Percentiles rank a stretch among this genome's conserved stretches.
phyloP scores from a whole-genome alignment of 1,284 basidiomycete genomes.

The Leccinum colubrinum region DNA sequence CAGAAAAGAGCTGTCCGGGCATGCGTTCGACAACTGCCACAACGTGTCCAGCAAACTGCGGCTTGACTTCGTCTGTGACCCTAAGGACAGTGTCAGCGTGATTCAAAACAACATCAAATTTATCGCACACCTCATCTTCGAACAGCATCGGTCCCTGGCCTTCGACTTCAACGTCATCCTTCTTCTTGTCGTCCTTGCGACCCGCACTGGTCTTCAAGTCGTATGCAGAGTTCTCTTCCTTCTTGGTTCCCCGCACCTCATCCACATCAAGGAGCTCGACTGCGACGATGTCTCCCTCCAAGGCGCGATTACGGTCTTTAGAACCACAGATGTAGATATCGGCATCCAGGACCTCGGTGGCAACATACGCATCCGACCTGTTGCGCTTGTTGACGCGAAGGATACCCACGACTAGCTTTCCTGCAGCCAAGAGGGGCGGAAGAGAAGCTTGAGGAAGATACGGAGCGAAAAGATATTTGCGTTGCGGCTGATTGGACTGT shows the following conservation, averaged over 20 bases:
- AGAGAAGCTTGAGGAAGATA: conserved; percentile 98
- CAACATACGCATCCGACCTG: conserved; percentile 97
- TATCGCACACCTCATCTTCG: conserved; percentile 89
- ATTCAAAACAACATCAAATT: background rate
- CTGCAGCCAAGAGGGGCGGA: conserved; percentile 95
- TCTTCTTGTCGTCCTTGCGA: conserved; percentile 98
- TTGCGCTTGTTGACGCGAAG: conserved; percentile 99
- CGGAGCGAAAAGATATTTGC: conserved; percentile 98
- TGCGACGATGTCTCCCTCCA: conserved; percentile 98
- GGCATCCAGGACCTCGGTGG: conserved; percentile 97
- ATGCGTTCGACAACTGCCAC: conserved; percentile 98
- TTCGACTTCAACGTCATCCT: conserved; percentile 99
- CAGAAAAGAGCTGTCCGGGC: conserved; percentile 98
- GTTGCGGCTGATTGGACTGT: conserved; percentile 86
- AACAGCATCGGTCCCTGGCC: conserved; percentile 96
- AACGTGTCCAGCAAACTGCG: conserved; percentile 95
- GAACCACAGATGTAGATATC: conserved; percentile 99
- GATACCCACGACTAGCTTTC: conserved; percentile 97
- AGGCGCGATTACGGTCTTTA: conserved; percentile 97
- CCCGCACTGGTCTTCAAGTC: conserved; percentile 73
- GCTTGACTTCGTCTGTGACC: conserved; percentile 96
- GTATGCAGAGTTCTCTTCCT: conserved; percentile 97
- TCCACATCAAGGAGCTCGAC: conserved; percentile 98
- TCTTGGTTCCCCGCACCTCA: conserved; percentile 99
- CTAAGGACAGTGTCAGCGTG: conserved; percentile 37